Evolutionary conservation across 805 yeast genomes (phyloP).

Genomic region (Suhomyces kilbournensis): DNA sequence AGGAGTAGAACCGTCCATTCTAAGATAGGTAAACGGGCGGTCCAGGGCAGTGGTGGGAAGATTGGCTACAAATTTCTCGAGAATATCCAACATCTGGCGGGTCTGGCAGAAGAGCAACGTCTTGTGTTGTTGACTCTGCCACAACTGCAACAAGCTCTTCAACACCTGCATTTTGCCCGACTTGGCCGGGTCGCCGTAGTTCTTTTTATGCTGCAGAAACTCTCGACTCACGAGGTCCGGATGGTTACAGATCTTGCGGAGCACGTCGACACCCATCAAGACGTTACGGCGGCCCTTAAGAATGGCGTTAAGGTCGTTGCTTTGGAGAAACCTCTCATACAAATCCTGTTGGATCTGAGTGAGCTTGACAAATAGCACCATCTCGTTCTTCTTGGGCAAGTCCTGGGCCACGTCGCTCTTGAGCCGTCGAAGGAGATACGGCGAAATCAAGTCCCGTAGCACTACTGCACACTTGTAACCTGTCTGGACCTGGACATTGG

Average conservation of each 20-base stretch:
- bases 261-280: slow-evolving; percentile 82
- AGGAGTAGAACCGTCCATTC: slow-evolving; percentile 95
- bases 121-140: slow-evolving; percentile 77
- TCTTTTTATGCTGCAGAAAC: slow-evolving; percentile 28
- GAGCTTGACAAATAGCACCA: slow-evolving; percentile 86
- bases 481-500: slow-evolving; percentile 92
- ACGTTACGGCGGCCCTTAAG: slow-evolving; percentile 76
- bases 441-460: slow-evolving; percentile 81
- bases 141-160: slow-evolving; percentile 64
- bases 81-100: slow-evolving; percentile 85
- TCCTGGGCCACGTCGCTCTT: slow-evolving; percentile 95
- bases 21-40: slow-evolving; percentile 47
- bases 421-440: slow-evolving; percentile 81
- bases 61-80: slow-evolving; percentile 61
- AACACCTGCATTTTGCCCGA: slow-evolving; percentile 94
- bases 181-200: slow-evolving; percentile 54
- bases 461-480: slow-evolving; percentile 96
- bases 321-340: slow-evolving; percentile 70
- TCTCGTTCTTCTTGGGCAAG: slow-evolving; percentile 87
- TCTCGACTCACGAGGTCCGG: slow-evolving; percentile 74
- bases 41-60: slow-evolving; percentile 24
- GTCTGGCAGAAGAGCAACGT: slow-evolving; percentile 89
- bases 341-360: slow-evolving; percentile 73
- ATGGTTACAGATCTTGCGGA: slow-evolving; percentile 93
- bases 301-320: slow-evolving; percentile 72